Conservation (phyloP, 768 basidiomycete species). For the Suillus fuscotomentosus region DNA sequence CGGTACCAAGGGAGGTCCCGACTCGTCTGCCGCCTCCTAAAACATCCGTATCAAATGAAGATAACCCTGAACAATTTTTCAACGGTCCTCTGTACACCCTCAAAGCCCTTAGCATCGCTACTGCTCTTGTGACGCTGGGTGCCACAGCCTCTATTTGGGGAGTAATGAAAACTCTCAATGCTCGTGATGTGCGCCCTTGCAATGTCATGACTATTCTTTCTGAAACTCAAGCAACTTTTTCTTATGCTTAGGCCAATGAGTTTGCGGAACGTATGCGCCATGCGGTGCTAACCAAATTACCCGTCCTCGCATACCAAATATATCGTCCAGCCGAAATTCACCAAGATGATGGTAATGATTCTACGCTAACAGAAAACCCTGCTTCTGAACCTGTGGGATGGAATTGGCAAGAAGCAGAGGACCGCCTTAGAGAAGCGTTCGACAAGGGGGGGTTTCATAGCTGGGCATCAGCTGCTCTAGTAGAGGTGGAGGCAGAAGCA, state of each 20-base stretch:
- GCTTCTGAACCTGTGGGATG: constrained; percentile 28
- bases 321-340: constrained; percentile 40
- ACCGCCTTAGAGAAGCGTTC: constrained; percentile 53
- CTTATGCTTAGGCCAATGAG: constrained; percentile 45
- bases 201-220: constrained; percentile 1
- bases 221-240: background rate
- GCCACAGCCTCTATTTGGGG: constrained; percentile 45
- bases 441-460: constrained; percentile 55
- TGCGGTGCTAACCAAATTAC: constrained; percentile 45
- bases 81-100: constrained; percentile 53
- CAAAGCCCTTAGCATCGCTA: constrained; percentile 68
- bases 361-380: background rate
- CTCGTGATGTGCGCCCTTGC: constrained; percentile 48
- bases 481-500: constrained; percentile 59
- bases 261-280: constrained; percentile 59
- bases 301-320: constrained; percentile 49
- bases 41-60: background rate
- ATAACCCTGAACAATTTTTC: constrained; percentile 31
- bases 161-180: constrained; percentile 51
- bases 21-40: background rate
- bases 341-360: constrained; percentile 16
- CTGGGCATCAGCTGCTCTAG: constrained; percentile 52
- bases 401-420: constrained; percentile 53
- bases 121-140: constrained; percentile 50
- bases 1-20: background rate